Conservation (phyloP, 2,329 filamentous ascomycete genomes). For the Lasiodiplodia theobromae region DNA sequence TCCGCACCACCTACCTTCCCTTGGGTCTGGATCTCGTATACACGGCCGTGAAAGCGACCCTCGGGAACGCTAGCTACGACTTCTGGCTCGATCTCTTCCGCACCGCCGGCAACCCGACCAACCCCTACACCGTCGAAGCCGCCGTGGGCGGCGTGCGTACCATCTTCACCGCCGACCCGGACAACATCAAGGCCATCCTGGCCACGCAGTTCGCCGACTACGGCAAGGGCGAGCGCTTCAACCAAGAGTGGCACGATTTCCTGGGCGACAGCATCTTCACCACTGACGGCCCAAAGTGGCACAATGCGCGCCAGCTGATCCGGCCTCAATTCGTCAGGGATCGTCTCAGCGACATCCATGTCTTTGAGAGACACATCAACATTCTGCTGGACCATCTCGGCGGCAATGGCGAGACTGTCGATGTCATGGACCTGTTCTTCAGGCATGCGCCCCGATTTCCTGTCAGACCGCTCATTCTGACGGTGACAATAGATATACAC, state of each 20-base stretch:
- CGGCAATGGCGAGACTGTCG: conserved; percentile 59
- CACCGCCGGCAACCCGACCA: conserved; percentile 44
- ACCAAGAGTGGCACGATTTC: conserved; percentile 76
- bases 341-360: conserved; percentile 79
- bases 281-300: conserved; percentile 82
- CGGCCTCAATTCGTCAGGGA: conserved; percentile 87
- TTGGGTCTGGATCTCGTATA: conserved; percentile 70
- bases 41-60: conserved; percentile 60
- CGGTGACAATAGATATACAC: conserved; percentile 61
- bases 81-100: conserved; percentile 66
- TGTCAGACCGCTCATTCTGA: neutral
- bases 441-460: conserved; percentile 46
- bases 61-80: conserved; percentile 64
- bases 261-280: conserved; percentile 74
- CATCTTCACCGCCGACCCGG: conserved; percentile 80
- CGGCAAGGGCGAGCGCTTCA: conserved; percentile 80
- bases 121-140: conserved; percentile 67
- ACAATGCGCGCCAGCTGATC: conserved; percentile 79
- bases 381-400: conserved; percentile 72
- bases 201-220: conserved; percentile 86
- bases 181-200: conserved; percentile 92
- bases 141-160: conserved; percentile 64
- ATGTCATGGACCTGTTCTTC: conserved; percentile 81
- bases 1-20: conserved; percentile 48
- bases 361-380: conserved; percentile 81